Conservation (phyloP, 306 rosid genomes). For the Styphnolobium japonicum region DNA sequence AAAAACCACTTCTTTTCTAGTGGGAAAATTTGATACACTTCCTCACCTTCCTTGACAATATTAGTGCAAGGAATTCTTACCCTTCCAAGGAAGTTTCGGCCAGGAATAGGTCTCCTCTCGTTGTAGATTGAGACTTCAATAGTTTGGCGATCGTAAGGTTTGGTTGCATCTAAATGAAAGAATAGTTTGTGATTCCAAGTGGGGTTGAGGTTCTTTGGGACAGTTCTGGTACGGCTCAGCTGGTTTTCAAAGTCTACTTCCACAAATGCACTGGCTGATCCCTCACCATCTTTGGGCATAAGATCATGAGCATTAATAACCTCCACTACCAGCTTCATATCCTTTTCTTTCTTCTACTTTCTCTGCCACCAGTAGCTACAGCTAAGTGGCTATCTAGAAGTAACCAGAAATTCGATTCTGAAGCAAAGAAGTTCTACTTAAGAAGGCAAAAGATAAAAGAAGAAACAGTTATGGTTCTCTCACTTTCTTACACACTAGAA, state of each 20-base stretch:
- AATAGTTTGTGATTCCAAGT: slow-evolving; percentile 54
- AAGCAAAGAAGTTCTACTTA: slow-evolving; percentile 59
- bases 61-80: slow-evolving; percentile 69
- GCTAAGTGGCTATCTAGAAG: slow-evolving; percentile 49
- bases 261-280: slow-evolving; percentile 61
- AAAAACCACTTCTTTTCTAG: slow-evolving; percentile 58
- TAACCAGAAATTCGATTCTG: slow-evolving; percentile 52
- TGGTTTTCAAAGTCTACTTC: slow-evolving; percentile 66
- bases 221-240: slow-evolving; percentile 52
- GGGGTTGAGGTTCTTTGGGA: slow-evolving; percentile 66
- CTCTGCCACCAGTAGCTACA: slow-evolving; percentile 36
- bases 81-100: slow-evolving; percentile 53
- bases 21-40: slow-evolving; percentile 58
- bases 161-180: slow-evolving; percentile 43
- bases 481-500: slow-evolving; percentile 29
- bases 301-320: slow-evolving; percentile 70
- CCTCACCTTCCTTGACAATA: slow-evolving; percentile 59
- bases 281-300: slow-evolving; percentile 66
- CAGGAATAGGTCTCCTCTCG: slow-evolving; percentile 42
- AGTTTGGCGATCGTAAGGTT: slow-evolving; percentile 41
- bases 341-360: slow-evolving; percentile 31
- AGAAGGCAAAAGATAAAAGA: slow-evolving; percentile 36
- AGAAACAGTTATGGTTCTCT: slow-evolving; percentile 22
- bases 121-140: slow-evolving; percentile 52
- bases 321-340: slow-evolving; percentile 65